Conservation (phyloP, 768 basidiomycete genomes). For the Tricholoma matsutake region DNA sequence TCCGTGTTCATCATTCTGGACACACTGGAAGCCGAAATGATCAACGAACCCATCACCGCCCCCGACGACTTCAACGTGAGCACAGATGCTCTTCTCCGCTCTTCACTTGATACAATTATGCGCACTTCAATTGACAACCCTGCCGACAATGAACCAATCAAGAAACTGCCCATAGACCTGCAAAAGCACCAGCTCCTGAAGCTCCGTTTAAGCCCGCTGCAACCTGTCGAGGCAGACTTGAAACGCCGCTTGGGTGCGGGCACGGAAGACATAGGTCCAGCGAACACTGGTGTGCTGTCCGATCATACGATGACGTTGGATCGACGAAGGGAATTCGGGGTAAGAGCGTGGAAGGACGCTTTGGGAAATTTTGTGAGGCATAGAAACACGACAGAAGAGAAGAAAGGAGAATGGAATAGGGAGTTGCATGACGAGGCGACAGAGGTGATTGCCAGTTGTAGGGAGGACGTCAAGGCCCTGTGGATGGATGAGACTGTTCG, state of each 20-base stretch:
- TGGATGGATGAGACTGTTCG: conserved; percentile 54
- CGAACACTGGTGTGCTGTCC: conserved; percentile 10
- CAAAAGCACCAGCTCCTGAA: conserved; percentile 34
- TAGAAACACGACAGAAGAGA: background rate
- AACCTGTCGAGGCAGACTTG: conserved; percentile 38
- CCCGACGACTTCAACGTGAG: background rate
- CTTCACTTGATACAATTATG: conserved; percentile 28
- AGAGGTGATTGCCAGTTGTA: conserved; percentile 53
- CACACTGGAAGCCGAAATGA: conserved; percentile 48
- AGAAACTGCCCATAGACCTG: background rate
- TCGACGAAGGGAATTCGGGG: conserved; percentile 16
- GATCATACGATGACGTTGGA: background rate
- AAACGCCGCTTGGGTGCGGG: conserved; percentile 37
- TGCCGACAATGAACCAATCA: background rate
- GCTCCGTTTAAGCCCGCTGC: conserved; percentile 37
- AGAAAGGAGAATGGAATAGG: background rate
- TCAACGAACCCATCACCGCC: conserved; percentile 23
- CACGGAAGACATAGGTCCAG: conserved; percentile 26
- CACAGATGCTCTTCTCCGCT: conserved; percentile 9
- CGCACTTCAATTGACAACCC: conserved; percentile 7
- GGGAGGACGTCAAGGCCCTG: conserved; percentile 47
- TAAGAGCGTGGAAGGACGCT: conserved; percentile 20
- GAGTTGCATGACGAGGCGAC: conserved; percentile 34
- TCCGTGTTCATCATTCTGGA: conserved; percentile 63
- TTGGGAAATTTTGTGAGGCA: conserved; percentile 11